Evolutionary conservation across 2,329 filamentous ascomycete species (phyloP).

Genomic region (Grosmannia huntii): DNA sequence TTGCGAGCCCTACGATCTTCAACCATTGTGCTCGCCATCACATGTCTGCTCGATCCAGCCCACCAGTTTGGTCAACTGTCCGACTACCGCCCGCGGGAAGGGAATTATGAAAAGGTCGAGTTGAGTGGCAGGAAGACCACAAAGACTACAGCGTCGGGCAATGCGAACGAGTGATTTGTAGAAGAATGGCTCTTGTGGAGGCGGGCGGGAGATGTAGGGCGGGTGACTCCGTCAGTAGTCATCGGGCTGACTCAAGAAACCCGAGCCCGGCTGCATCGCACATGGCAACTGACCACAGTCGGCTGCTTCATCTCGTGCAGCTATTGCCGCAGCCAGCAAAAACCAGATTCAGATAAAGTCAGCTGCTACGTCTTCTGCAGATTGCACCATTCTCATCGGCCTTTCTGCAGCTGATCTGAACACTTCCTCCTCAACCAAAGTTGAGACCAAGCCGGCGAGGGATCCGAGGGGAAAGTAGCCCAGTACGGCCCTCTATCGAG

Average conservation of each 20-base stretch:
- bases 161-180: too few relatives aligned
- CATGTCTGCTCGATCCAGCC: too few relatives aligned
- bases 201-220: neutral
- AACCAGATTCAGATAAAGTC: neutral
- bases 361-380: neutral
- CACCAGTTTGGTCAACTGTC: too few relatives aligned
- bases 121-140: too few relatives aligned
- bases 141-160: too few relatives aligned
- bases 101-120: too few relatives aligned
- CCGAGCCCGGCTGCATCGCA: neutral
- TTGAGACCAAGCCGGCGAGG: neutral
- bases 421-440: neutral
- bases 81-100: too few relatives aligned
- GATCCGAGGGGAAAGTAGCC: neutral
- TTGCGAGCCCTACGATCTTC: too few relatives aligned
- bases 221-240: neutral
- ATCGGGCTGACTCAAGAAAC: neutral
- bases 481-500: neutral
- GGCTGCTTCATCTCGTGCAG: neutral
- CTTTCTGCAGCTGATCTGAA: neutral
- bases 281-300: neutral
- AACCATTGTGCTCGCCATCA: too few relatives aligned
- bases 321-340: neutral
- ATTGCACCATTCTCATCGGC: too few relatives aligned
- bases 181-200: neutral